Percentiles rank a stretch among this genome's conserved stretches.
phyloP scores from a whole-genome alignment of 768 basidiomycete species.

The Lactifluus subvellereus region DNA sequence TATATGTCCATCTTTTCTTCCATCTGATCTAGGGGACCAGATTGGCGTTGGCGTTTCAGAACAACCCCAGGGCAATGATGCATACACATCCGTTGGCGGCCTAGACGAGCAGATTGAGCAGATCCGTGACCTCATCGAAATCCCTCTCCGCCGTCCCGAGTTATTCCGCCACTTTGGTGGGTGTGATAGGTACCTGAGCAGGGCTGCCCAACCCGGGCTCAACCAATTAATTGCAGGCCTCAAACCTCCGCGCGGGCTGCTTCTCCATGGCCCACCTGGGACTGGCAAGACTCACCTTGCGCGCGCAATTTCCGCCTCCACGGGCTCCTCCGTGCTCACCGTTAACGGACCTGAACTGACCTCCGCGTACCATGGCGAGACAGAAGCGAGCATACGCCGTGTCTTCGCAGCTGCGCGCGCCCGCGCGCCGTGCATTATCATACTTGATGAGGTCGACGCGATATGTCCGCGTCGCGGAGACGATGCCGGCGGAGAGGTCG shows the following conservation, averaged over 20 bases:
- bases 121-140: slow-evolving; percentile 80
- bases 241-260: slow-evolving; percentile 93
- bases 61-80: slow-evolving; percentile 41
- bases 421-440: slow-evolving; percentile 85
- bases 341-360: slow-evolving; percentile 95
- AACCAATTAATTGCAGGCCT: slow-evolving; percentile 47
- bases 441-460: slow-evolving; percentile 95
- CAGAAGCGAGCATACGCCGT: slow-evolving; percentile 82
- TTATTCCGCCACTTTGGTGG: slow-evolving; percentile 69
- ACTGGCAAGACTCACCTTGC: slow-evolving; percentile 98
- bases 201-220: not conserved
- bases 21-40: slow-evolving; percentile 3
- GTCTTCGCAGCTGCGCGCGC: slow-evolving; percentile 81
- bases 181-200: slow-evolving; percentile 3
- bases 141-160: slow-evolving; percentile 78
- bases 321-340: slow-evolving; percentile 80
- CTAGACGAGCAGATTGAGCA: slow-evolving; percentile 80
- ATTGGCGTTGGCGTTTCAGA: slow-evolving; percentile 37
- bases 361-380: slow-evolving; percentile 96
- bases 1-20: slow-evolving; percentile 3
- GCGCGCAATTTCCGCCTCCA: slow-evolving; percentile 86
- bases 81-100: slow-evolving; percentile 85
- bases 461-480: slow-evolving; percentile 89
- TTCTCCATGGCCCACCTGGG: slow-evolving; percentile 93
- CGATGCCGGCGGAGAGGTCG: slow-evolving; percentile 88